phyloP scores from a whole-genome alignment of 345 rosid species.

The Populus nigra region DNA sequence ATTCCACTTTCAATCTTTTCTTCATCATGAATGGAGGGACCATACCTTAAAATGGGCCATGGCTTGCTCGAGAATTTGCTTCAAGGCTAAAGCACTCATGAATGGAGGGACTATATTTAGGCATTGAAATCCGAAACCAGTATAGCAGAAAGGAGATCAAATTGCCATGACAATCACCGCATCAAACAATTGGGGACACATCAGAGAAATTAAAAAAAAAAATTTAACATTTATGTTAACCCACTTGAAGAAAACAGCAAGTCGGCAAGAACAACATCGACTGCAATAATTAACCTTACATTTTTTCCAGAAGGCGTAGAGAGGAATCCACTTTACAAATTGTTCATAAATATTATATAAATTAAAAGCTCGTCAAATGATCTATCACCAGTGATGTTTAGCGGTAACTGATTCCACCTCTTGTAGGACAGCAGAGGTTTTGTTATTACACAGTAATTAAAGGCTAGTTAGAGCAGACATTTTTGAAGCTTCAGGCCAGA shows the following conservation, averaged over 20 bases:
- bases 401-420: neutral
- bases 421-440: neutral
- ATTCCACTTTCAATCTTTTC: no score
- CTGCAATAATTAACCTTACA: neutral
- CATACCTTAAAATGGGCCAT: no score
- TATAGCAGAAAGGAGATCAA: conserved; percentile 75
- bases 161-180: conserved; percentile 75
- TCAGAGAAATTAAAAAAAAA: neutral
- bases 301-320: neutral
- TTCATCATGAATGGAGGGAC: no score
- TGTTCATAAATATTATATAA: neutral
- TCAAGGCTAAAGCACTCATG: no score
- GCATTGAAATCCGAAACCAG: conserved; percentile 75
- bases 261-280: neutral
- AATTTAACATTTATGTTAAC: neutral
- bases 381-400: neutral
- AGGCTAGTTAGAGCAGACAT: no score
- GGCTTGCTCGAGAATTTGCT: no score
- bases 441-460: neutral
- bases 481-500: no score
- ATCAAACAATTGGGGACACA: neutral
- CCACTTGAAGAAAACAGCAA: no score
- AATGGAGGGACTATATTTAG: conserved; percentile 14
- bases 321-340: neutral
- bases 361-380: neutral